Evolutionary conservation across 2,329 filamentous ascomycete genomes (phyloP), one percentile per base, ranked within the genome.

Genomic region (Cladosporium colombiae): DNA sequence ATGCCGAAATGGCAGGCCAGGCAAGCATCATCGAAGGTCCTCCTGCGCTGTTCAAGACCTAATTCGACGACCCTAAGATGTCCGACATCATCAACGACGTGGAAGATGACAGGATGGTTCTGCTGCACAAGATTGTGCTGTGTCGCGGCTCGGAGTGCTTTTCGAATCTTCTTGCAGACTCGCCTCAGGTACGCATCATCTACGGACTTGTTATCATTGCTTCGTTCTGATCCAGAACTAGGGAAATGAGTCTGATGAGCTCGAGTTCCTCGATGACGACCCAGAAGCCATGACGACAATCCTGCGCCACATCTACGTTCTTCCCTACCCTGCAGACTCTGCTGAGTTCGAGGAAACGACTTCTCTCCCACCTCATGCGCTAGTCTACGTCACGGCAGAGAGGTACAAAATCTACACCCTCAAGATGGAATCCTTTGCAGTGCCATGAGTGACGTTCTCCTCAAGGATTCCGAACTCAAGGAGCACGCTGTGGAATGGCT

Each of bases 261-360:
- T 57, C 21, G 18, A 13, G 11, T 29, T 56, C 29, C n/a, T 21
- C 21, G 55, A 25, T 4, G 55, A 57, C 18, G 33, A 57, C 31
- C 31, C 55, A 7, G 55, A 37, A 6, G 31, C 55, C 55, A 57
- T 40, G 29, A 37, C 25, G 10, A n/a, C 55, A 18, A 13, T 57
- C 29, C 7, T 57, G 10, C 55, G 55, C 55, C 33, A 57, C 55
- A 21, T 57, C 29, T 40, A 57, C 18, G 55, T 31, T 95, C 73
- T 91, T 91, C 2, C 78, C 85, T 49, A 57, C 31, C 16, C 55
- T 3, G 5, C 23, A 10, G 55, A 57, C 13, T 11, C 21, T n/a
- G 29, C 55, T 3, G 33, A 40, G 31, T 57, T 18, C 27, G 16
- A 37, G 11, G 1, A 57, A 11, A 1, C 27, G 5, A 37, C 18